Conservation (phyloP, 495 filamentous ascomycete genomes). For the Letharia lupina region DNA sequence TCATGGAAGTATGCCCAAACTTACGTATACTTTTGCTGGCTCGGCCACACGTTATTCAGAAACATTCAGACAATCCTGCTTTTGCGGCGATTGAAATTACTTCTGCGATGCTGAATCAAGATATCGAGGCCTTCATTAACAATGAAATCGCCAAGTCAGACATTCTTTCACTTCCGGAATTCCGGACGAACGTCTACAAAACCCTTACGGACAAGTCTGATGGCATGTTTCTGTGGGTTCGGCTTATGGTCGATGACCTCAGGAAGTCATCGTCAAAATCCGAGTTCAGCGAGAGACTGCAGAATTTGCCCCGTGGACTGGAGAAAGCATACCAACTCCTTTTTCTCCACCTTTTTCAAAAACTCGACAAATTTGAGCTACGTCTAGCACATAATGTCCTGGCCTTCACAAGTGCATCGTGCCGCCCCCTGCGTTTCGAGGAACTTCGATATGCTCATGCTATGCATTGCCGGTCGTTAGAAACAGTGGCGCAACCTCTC, state of each 20-base stretch:
- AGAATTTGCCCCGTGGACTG: not conserved
- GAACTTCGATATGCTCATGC: not conserved
- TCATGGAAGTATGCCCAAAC: not conserved
- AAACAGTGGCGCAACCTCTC: not conserved
- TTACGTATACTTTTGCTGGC: not conserved
- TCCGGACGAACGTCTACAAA: not conserved
- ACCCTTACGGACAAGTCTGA: not conserved
- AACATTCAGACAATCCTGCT: not conserved
- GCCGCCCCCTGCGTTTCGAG: not conserved
- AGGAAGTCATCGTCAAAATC: conserved; percentile 2
- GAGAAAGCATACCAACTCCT: not conserved
- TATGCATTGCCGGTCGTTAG: not conserved
- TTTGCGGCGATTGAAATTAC: not conserved
- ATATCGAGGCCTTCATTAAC: not conserved
- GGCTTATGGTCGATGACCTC: not conserved
- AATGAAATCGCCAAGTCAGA: not conserved
- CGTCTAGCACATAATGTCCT: not conserved
- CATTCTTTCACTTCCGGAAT: not conserved
- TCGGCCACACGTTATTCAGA: not conserved
- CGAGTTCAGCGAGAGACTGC: not conserved
- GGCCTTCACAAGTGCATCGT: not conserved
- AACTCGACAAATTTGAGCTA: not conserved
- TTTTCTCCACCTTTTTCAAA: not conserved
- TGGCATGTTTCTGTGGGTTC: not conserved
- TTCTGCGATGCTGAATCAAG: not conserved